Evolutionary conservation across 2,329 filamentous ascomycete genomes (phyloP).

Genomic region (Venturia asperata): DNA sequence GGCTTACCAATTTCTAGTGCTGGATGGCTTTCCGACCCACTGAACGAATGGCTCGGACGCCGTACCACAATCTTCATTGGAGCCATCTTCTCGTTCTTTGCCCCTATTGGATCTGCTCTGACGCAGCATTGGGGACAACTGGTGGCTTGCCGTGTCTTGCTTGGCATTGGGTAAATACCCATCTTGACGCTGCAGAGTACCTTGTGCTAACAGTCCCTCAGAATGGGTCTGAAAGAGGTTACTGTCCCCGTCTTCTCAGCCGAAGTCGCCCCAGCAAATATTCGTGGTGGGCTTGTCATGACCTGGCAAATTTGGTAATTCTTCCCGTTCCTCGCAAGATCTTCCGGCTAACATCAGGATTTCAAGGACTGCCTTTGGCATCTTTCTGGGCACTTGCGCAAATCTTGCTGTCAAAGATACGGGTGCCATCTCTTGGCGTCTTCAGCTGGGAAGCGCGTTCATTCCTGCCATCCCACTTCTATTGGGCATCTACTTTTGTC

Average conservation of each 20-base stretch:
- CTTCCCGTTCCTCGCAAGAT: neutral
- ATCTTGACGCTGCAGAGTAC: slow-evolving; percentile 15
- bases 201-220: slow-evolving; percentile 23
- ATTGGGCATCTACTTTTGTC: slow-evolving; percentile 38
- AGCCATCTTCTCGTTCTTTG: slow-evolving; percentile 28
- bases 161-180: slow-evolving; percentile 28
- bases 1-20: slow-evolving; percentile 11
- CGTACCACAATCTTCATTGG: slow-evolving; percentile 28
- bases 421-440: slow-evolving; percentile 33
- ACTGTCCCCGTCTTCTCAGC: slow-evolving; percentile 40
- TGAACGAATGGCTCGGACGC: slow-evolving; percentile 28
- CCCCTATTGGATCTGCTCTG: slow-evolving; percentile 31
- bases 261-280: slow-evolving; percentile 33
- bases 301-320: slow-evolving; percentile 32
- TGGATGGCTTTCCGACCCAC: slow-evolving; percentile 28
- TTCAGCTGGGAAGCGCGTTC: slow-evolving; percentile 36
- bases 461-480: slow-evolving; percentile 34
- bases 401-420: slow-evolving; percentile 34
- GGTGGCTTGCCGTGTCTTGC: slow-evolving; percentile 32
- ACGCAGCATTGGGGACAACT: slow-evolving; percentile 36
- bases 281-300: slow-evolving; percentile 41
- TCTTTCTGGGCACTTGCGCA: slow-evolving; percentile 39
- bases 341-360: neutral
- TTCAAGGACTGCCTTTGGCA: slow-evolving; percentile 35
- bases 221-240: slow-evolving; percentile 40